These are phyloP conservation scores for Euphrasia arctica DNA, from an alignment of 305 asterid species.

Conservation along the genomic window DNA sequence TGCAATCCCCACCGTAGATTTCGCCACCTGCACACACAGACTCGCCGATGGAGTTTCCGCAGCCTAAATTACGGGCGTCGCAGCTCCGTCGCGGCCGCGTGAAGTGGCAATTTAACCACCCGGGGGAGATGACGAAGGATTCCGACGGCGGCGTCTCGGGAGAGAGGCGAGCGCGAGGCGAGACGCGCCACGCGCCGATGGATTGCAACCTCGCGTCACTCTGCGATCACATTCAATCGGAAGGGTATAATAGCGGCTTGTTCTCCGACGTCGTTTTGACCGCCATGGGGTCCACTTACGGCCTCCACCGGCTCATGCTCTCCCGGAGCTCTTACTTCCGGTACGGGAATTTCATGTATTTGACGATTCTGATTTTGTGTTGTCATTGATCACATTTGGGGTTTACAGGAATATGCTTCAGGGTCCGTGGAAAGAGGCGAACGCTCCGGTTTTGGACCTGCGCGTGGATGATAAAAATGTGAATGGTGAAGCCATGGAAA, in stretches of 20 bases:
- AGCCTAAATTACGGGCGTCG: constrained; percentile 24
- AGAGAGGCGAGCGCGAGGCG: constrained; percentile 51
- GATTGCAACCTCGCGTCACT: constrained; percentile 87
- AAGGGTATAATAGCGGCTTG: constrained; percentile 82
- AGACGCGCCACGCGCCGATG: constrained; percentile 41
- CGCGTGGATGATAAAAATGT: constrained; percentile 89
- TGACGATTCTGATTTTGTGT: neutral
- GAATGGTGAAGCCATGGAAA: constrained; percentile 69
- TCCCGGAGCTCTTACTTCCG: constrained; percentile 97
- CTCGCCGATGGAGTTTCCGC: constrained; percentile 36
- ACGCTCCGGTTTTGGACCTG: constrained; percentile 74
- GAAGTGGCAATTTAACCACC: constrained; percentile 37
- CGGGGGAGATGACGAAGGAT: constrained; percentile 56
- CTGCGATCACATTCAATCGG: constrained; percentile 86
- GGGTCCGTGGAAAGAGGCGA: constrained; percentile 99
- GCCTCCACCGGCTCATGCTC: constrained; percentile 83
- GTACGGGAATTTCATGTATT: constrained; percentile 25
- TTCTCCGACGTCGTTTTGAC: constrained; percentile 87
- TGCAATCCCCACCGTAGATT: constrained; percentile 14
- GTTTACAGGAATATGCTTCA: constrained; percentile 91
- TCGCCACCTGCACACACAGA: constrained; percentile 16
- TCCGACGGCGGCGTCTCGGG: constrained; percentile 35
- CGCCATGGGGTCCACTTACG: constrained; percentile 79
- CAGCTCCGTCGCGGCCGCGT: constrained; percentile 29
- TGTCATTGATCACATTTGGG: constrained; percentile 7